These are phyloP conservation scores for Penicillium goetzii DNA, from an alignment of 495 filamentous ascomycete genomes.

Conservation along the genomic window DNA sequence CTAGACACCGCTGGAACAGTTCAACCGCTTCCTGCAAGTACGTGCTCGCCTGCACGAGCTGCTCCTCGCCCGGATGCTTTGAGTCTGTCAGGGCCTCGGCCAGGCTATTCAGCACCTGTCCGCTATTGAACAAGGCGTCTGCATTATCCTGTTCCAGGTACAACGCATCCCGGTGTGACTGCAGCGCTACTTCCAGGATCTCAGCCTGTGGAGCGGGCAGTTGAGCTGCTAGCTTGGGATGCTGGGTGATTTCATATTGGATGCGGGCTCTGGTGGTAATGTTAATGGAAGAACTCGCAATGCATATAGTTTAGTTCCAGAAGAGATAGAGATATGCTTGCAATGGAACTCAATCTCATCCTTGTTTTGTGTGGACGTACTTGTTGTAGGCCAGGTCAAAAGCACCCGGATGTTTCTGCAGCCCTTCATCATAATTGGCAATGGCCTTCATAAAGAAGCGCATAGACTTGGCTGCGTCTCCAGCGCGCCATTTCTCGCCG, in stretches of 20 bases:
- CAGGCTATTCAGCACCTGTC: conserved; percentile 66
- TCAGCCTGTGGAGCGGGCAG: conserved; percentile 55
- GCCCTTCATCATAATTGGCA: conserved; percentile 62
- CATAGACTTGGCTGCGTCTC: conserved; percentile 68
- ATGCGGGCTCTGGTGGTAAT: conserved; percentile 55
- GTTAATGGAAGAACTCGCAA: conserved; percentile 13
- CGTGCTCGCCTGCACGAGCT: conserved; percentile 43
- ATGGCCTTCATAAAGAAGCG: conserved; percentile 72
- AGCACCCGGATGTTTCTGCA: conserved; percentile 56
- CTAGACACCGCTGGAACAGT: conserved; percentile 64
- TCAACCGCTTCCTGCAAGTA: conserved; percentile 65
- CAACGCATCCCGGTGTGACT: conserved; percentile 64
- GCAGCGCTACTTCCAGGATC: conserved; percentile 58
- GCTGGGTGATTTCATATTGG: conserved; percentile 67
- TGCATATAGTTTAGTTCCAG: background rate
- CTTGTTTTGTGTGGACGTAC: conserved; percentile 39
- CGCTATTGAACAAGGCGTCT: conserved; percentile 70
- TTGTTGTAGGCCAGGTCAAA: conserved; percentile 80
- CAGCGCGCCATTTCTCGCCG: conserved; percentile 74
- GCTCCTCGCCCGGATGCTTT: conserved; percentile 45
- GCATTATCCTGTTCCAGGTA: conserved; percentile 61
- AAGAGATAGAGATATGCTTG: conserved; percentile 3
- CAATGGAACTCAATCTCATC: background rate
- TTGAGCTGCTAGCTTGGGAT: conserved; percentile 58
- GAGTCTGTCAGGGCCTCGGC: conserved; percentile 60